Conservation (phyloP, 129 eudicot genomes). For the Tagetes erecta region DNA sequence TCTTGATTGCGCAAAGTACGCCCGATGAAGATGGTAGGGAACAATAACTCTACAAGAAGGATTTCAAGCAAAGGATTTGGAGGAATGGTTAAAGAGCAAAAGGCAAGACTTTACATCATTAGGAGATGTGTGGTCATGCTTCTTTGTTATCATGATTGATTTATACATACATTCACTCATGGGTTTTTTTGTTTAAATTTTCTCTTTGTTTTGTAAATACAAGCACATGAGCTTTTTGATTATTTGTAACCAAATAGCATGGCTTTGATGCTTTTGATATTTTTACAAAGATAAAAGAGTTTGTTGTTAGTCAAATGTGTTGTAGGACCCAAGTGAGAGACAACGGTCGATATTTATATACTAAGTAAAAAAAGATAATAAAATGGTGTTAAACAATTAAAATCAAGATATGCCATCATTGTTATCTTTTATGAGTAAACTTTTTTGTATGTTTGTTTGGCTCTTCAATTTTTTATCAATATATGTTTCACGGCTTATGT, state of each 20-base stretch:
- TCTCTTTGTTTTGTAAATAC: slow-evolving; percentile 21
- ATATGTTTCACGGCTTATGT: too few species aligned
- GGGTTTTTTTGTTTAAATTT: background rate
- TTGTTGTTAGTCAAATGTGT: slow-evolving; percentile 1
- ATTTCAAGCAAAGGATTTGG: slow-evolving; percentile 74
- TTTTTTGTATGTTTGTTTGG: too few species aligned
- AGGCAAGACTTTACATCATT: slow-evolving; percentile 84
- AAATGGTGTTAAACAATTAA: too few species aligned
- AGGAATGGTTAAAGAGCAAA: slow-evolving; percentile 80
- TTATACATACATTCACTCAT: background rate
- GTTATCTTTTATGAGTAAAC: too few species aligned
- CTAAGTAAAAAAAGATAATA: too few species aligned
- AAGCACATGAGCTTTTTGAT: slow-evolving; percentile 16
- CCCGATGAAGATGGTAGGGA: slow-evolving; percentile 43
- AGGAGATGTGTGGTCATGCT: slow-evolving; percentile 95
- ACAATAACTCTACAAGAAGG: slow-evolving; percentile 53
- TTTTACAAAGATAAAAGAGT: background rate
- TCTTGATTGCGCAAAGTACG: background rate
- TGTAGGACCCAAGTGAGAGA: background rate
- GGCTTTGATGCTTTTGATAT: background rate
- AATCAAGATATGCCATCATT: too few species aligned
- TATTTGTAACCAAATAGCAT: slow-evolving; percentile 21
- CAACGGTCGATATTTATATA: too few species aligned
- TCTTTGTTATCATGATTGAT: slow-evolving; percentile 90
- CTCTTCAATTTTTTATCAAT: too few species aligned